Conservation (phyloP, 208 protist species). For the Acanthamoeba sp. region DNA sequence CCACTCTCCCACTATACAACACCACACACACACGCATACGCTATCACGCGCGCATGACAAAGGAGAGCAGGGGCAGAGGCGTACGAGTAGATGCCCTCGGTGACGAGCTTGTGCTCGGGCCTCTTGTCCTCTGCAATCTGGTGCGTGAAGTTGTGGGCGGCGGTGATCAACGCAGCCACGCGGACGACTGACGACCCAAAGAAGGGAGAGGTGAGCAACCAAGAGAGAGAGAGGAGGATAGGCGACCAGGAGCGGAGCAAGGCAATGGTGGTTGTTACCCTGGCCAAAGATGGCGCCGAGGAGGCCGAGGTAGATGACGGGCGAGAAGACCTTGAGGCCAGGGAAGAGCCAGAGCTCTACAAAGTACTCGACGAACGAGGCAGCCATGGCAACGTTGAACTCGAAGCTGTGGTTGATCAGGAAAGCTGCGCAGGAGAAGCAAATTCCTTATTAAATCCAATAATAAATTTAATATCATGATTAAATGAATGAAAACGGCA, state of each 20-base stretch:
- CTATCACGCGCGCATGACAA: neutral
- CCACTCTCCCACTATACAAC: neutral
- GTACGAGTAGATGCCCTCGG: constrained; percentile 93
- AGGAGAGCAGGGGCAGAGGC: neutral
- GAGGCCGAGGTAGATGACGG: constrained; percentile 50
- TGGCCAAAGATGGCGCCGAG: constrained; percentile 64
- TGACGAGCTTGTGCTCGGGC: constrained; percentile 92
- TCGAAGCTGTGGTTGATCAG: constrained; percentile 83
- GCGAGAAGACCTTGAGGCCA: constrained; percentile 72
- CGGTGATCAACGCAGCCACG: constrained; percentile 79
- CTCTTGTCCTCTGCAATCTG: constrained; percentile 73
- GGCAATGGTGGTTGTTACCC: neutral
- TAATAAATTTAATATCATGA: neutral
- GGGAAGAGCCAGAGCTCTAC: constrained; percentile 84
- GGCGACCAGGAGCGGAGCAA: too few species aligned
- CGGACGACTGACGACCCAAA: constrained; percentile 16
- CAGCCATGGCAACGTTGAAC: constrained; percentile 78
- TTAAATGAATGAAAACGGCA: neutral
- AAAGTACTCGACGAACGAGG: constrained; percentile 80
- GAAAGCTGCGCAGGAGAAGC: constrained; percentile 65
- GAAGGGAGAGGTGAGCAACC: neutral
- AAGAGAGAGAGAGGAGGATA: neutral
- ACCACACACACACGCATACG: neutral
- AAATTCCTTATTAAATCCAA: neutral
- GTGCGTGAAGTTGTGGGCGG: constrained; percentile 84